Conservation (phyloP, 2,329 filamentous ascomycete genomes). For the Pseudogymnoascus sp. region DNA sequence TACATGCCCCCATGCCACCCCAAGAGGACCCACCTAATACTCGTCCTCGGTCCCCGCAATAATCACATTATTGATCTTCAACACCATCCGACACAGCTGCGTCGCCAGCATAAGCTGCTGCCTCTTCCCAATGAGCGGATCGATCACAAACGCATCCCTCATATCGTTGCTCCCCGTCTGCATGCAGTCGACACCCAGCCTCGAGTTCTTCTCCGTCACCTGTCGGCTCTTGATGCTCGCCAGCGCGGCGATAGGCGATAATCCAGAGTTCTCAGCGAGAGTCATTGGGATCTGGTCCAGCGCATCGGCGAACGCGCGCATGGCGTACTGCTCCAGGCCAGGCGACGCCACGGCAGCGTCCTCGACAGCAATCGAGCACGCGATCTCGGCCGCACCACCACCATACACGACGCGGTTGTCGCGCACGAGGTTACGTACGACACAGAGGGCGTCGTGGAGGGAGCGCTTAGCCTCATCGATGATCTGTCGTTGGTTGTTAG, state of each 20-base stretch:
- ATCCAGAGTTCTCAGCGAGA: slow-evolving; percentile 90
- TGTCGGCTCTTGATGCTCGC: slow-evolving; percentile 95
- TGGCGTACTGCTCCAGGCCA: slow-evolving; percentile 97
- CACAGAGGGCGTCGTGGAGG: slow-evolving; percentile 92
- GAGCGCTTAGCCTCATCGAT: slow-evolving; percentile 98
- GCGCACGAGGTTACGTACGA: slow-evolving; percentile 89
- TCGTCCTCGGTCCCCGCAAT: slow-evolving; percentile 82
- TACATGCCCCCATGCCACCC: slow-evolving; percentile 5
- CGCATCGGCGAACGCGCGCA: slow-evolving; percentile 95
- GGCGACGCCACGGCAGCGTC: slow-evolving; percentile 91
- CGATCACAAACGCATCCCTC: slow-evolving; percentile 96
- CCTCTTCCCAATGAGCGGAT: slow-evolving; percentile 95
- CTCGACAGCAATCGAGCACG: slow-evolving; percentile 92
- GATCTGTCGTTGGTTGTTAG: slow-evolving; percentile 52
- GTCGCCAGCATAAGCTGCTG: slow-evolving; percentile 95
- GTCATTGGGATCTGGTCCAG: slow-evolving; percentile 93
- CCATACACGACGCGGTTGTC: slow-evolving; percentile 98
- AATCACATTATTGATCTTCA: slow-evolving; percentile 97
- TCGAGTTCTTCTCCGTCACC: slow-evolving; percentile 73
- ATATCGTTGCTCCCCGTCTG: slow-evolving; percentile 90
- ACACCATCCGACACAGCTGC: slow-evolving; percentile 94
- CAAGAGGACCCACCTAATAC: slow-evolving; percentile 47
- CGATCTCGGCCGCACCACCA: slow-evolving; percentile 92
- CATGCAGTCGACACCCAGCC: slow-evolving; percentile 97
- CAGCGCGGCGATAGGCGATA: slow-evolving; percentile 92